Conservation (phyloP, 192 early-diverging fungal genomes). For the Paraglomus occultum region DNA sequence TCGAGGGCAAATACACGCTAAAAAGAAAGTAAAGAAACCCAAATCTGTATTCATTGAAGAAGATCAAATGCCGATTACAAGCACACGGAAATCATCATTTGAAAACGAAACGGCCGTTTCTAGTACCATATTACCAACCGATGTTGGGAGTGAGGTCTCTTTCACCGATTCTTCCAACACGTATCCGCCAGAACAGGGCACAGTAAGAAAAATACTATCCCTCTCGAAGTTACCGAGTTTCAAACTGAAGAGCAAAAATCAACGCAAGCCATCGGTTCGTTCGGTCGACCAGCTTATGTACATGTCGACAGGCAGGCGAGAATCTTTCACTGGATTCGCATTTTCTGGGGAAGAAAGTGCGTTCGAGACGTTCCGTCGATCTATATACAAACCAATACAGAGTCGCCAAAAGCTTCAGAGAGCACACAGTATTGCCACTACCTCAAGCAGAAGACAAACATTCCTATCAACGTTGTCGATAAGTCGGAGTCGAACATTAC, state of each 20-base stretch:
- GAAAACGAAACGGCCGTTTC: no score
- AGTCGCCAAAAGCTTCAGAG: not conserved
- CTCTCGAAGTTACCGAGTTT: not conserved
- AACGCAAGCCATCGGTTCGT: constrained; percentile 6
- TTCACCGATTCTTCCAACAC: not conserved
- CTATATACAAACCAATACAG: constrained; percentile 36
- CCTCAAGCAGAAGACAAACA: not conserved
- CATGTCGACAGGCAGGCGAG: constrained; percentile 42
- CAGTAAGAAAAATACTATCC: not conserved
- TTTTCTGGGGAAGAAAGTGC: constrained; percentile 42
- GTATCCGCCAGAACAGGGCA: not conserved
- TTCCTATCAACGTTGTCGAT: not conserved
- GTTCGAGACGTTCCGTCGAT: constrained; percentile 40
- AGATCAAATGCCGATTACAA: not conserved
- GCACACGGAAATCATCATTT: not conserved
- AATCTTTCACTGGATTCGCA: constrained; percentile 48
- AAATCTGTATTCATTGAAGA: not conserved
- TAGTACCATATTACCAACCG: not conserved
- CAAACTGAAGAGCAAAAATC: not conserved
- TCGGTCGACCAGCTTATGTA: constrained; percentile 37
- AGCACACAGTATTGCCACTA: not conserved
- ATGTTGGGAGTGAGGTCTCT: not conserved
- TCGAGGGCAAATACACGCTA: constrained; percentile 63
- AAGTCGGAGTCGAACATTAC: constrained; percentile 18
- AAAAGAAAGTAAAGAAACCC: not conserved